Evolutionary conservation across 768 basidiomycete species (phyloP).

Genomic region (Suillus subalutaceus): DNA sequence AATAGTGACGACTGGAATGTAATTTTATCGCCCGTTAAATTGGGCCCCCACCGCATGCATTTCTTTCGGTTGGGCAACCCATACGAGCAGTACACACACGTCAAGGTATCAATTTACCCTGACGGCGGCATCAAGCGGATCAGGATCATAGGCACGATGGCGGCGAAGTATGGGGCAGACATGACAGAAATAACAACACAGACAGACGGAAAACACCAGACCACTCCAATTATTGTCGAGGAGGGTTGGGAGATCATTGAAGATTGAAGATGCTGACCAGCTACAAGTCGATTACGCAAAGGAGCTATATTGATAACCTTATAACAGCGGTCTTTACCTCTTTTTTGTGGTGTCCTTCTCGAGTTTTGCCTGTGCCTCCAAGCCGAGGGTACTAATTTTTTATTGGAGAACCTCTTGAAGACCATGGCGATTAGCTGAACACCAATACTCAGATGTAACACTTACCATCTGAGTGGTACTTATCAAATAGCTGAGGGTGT

Average conservation of each 20-base stretch:
- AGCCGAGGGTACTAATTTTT: slow-evolving; percentile 77
- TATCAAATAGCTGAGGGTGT: slow-evolving; percentile 68
- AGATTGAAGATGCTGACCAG: not conserved
- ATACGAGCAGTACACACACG: slow-evolving; percentile 70
- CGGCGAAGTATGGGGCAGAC: not conserved
- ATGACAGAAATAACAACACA: not conserved
- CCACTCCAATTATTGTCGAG: not conserved
- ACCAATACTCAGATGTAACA: not conserved
- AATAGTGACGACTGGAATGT: slow-evolving; percentile 60
- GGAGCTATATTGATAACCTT: slow-evolving; percentile 30
- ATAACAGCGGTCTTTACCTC: slow-evolving; percentile 78
- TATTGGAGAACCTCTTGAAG: slow-evolving; percentile 69
- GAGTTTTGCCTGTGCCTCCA: slow-evolving; percentile 70
- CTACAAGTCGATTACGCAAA: not conserved
- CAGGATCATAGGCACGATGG: slow-evolving; percentile 62
- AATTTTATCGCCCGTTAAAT: slow-evolving; percentile 74
- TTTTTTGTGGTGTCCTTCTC: slow-evolving; percentile 59
- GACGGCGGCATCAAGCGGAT: slow-evolving; percentile 96
- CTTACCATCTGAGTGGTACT: slow-evolving; percentile 78
- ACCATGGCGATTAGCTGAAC: not conserved
- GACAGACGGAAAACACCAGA: no score
- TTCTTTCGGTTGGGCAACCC: slow-evolving; percentile 78
- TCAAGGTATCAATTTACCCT: slow-evolving; percentile 87
- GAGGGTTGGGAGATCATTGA: slow-evolving; percentile 8
- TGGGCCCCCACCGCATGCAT: slow-evolving; percentile 89